Evolutionary conservation across 2,329 filamentous ascomycete genomes (phyloP).

Genomic region (Colletotrichum costaricense): DNA sequence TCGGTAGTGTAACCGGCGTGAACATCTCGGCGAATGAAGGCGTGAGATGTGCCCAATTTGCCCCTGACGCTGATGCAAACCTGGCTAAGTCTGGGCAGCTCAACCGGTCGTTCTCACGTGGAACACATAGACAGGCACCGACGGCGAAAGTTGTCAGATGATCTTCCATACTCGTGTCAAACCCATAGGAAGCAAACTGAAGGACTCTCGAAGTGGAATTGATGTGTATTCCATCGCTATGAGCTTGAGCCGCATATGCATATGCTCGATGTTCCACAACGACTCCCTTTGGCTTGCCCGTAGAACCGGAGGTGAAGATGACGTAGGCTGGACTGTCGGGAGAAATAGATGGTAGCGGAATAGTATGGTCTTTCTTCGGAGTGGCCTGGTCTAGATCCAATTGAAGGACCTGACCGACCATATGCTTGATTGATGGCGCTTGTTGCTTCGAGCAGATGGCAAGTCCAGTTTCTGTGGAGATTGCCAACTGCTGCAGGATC

Average conservation of each 20-base stretch:
- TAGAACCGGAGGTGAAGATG: conserved; percentile 41
- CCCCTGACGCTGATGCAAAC: conserved; percentile 35
- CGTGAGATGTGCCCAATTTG: conserved; percentile 62
- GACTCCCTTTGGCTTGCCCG: conserved; percentile 39
- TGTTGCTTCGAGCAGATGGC: conserved; percentile 2
- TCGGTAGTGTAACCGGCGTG: conserved; percentile 55
- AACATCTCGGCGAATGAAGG: conserved; percentile 60
- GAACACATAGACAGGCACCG: conserved; percentile 72
- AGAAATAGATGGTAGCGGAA: background rate
- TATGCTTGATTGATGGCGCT: background rate
- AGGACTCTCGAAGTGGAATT: background rate
- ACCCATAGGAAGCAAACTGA: conserved; percentile 65
- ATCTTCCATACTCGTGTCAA: conserved; percentile 64
- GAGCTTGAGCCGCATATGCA: conserved; percentile 33
- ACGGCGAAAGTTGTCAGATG: conserved; percentile 62
- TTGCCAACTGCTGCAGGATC: conserved; percentile 8
- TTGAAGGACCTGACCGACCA: background rate
- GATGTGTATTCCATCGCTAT: conserved; percentile 5
- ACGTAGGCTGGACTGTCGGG: conserved; percentile 30
- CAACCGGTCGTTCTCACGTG: conserved; percentile 59
- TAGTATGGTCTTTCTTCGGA: rapidly evolving
- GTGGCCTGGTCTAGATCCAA: background rate
- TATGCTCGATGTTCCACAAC: conserved; percentile 29
- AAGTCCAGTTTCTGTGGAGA: background rate
- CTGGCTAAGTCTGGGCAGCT: conserved; percentile 47